phyloP scores from a whole-genome alignment of 306 rosid genomes.

The Phaseolus lunatus region DNA sequence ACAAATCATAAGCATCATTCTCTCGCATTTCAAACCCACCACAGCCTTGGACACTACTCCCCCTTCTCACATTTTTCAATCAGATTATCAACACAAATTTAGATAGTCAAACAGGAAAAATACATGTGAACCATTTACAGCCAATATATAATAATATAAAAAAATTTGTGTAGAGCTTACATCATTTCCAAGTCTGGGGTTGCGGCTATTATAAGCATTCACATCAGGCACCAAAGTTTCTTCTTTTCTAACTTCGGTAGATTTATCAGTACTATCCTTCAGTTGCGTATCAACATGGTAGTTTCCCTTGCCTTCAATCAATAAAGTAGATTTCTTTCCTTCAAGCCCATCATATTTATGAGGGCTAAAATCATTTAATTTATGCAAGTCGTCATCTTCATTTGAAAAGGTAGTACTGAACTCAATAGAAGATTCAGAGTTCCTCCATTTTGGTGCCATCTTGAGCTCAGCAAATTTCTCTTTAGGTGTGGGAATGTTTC shows the following conservation, averaged over 20 bases:
- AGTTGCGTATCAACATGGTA: conserved; percentile 50
- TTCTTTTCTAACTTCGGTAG: conserved; percentile 41
- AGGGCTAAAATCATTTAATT: conserved; percentile 45
- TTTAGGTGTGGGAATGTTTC: conserved; percentile 77
- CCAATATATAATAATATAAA: conserved; percentile 23
- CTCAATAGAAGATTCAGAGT: conserved; percentile 55
- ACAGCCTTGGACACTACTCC: too few species aligned
- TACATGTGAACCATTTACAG: not conserved
- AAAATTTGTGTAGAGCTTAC: conserved; percentile 31
- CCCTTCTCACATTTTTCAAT: not conserved
- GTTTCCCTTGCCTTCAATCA: conserved; percentile 50
- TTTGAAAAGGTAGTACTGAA: conserved; percentile 49
- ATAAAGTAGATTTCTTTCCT: conserved; percentile 46
- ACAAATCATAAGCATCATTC: not conserved
- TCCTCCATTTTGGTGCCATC: conserved; percentile 71
- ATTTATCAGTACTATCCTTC: conserved; percentile 50
- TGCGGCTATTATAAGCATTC: conserved; percentile 44
- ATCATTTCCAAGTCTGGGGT: conserved; percentile 42
- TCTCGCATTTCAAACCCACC: not conserved
- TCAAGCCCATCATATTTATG: conserved; percentile 48
- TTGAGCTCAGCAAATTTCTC: conserved; percentile 80
- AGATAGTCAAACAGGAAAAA: not conserved
- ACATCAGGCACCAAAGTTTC: conserved; percentile 43
- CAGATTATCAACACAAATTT: conserved; percentile 20
- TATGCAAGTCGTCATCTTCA: conserved; percentile 49